A percentile compares a stretch with the other conserved stretches of the same genome.
These are phyloP conservation scores for Plenodomus lindquistii DNA, from an alignment of 2,329 filamentous ascomycete genomes.

Conservation along the genomic window DNA sequence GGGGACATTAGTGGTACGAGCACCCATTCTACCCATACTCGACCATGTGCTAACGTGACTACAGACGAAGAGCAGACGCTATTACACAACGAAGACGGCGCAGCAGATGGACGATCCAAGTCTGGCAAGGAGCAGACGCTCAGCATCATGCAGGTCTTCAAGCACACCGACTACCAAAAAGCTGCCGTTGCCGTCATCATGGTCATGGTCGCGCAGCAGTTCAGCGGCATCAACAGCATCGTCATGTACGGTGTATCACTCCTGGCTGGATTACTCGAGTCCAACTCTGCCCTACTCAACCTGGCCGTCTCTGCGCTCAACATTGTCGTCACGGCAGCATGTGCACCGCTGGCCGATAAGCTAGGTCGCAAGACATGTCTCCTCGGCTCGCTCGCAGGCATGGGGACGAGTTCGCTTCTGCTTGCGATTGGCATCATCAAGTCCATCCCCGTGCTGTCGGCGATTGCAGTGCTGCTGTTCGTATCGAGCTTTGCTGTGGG, in stretches of 20 bases:
- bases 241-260: constrained; percentile 98
- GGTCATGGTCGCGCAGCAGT: constrained; percentile 90
- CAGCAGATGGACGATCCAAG: constrained; percentile 23
- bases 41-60: constrained; percentile 13
- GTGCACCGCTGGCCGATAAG: constrained; percentile 82
- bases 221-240: constrained; percentile 92
- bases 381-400: constrained; percentile 79
- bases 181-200: constrained; percentile 88
- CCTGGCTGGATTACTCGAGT: constrained; percentile 76
- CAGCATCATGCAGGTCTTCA: constrained; percentile 60
- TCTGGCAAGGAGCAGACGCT: constrained; percentile 42
- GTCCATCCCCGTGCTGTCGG: constrained; percentile 74
- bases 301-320: constrained; percentile 88
- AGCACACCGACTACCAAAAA: constrained; percentile 71
- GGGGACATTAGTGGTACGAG: constrained; percentile 35
- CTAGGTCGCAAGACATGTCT: constrained; percentile 87
- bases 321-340: constrained; percentile 77
- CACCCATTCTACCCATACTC: too few relatives aligned
- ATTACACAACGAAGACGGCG: constrained; percentile 52
- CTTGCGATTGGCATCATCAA: constrained; percentile 81
- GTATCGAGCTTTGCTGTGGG: constrained; percentile 90
- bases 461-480: constrained; percentile 79
- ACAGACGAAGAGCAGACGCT: constrained; percentile 72
- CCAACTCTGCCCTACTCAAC: constrained; percentile 80
- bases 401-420: constrained; percentile 76